Evolutionary conservation across 2,329 filamentous ascomycete genomes (phyloP), one percentile per base, ranked within the genome.

Genomic region (Claviceps citrina): DNA sequence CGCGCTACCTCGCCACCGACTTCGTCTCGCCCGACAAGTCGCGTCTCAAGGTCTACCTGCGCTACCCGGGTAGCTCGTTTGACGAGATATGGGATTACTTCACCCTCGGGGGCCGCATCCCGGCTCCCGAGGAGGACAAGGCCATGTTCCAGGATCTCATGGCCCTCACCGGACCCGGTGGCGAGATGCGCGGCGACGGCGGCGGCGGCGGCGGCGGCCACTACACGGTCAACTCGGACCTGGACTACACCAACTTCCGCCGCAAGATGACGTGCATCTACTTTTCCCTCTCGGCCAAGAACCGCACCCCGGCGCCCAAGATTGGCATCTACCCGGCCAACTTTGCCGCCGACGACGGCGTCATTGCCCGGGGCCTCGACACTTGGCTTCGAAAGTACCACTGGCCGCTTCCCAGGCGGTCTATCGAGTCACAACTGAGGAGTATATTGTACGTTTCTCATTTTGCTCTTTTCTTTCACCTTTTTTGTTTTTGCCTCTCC

Each of bases 211-310:
- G 15, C 20, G n/a, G 20, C 7, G 13, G 31, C 13, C 7, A 7
- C 19, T 7, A 24, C 19, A 22, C 31, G 5, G 31, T 34, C 7
- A 34, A 34, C 20, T 12, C 32, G 19, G 32, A 34, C 32, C 12
- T 34, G 19, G 32, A 34, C 32, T 34, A 34, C 20, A 34, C 32
- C 32, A 34, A 34, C 8, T 34, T 34, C 9, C 32, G 32, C 8
- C 32, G 32, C 32, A 34, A 34, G n/a, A 34, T 34, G 32, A 34
- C 32, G 3, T 34, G 32, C n/a, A 24, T 34, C 20, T 34, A 34
- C 32, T 34, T 34, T 6, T 34, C 32, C 3, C 32, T 34, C 13
- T 24, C 32, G 32, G 7, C 20, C 0, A 16, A 16, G 3, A 34
- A 34, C 9, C 13, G 20, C 32, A 34, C 32, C 19, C 32, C 32